Base-by-base conservation (phyloP, 805 yeast species). In the Sugiyamaella smithiae region DNA sequence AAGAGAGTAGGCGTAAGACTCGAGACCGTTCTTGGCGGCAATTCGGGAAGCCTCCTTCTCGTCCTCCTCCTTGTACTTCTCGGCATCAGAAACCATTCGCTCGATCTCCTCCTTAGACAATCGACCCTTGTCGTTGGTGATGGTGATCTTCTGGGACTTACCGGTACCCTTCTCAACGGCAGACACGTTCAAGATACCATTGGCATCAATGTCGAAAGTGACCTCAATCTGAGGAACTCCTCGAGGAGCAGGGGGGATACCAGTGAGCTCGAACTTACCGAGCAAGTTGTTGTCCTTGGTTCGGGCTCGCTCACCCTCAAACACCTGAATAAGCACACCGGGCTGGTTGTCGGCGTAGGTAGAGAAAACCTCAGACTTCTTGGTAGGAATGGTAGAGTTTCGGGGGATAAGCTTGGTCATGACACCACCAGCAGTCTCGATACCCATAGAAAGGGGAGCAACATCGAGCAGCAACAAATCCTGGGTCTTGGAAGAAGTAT, bases 361-460 rank as follows among this genome's bases (percentile, higher is more conserved):
- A 56, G 97, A 88, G 85, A 90, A 90, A 58, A 86, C 83, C 79
- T 89, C 96, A 36, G 97, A 88, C 78, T 90, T 90, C 83, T 89
- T 89, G 72, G 96, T 87, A 74, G 98, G 98, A 62, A 90, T 88
- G 55, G 97, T 88, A 50, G 96, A 85, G 86, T 91, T 91, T 81
- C 99, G 86, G 77, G 97, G 96, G 66, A 91, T 90, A 75, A 90
- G 83, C 77, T 88, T 88, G 72, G 97, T 90, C 96, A 90, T 89
- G 75, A 89, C 90, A 82, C 97, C 97, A 80, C 98, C 97, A 66
- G 97, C 97, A 61, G 97, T 90, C 78, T 90, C 97, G 74, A 90
- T 89, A 83, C 98, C 98, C 64, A 89, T 72, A 48, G 97, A 90
- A 69, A 90, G 80, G 73, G 98, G 97, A 66, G 97, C 95, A 71